Evolutionary conservation across 148 eudicot species (phyloP).

Genomic region (Vaccinium darrowii): DNA sequence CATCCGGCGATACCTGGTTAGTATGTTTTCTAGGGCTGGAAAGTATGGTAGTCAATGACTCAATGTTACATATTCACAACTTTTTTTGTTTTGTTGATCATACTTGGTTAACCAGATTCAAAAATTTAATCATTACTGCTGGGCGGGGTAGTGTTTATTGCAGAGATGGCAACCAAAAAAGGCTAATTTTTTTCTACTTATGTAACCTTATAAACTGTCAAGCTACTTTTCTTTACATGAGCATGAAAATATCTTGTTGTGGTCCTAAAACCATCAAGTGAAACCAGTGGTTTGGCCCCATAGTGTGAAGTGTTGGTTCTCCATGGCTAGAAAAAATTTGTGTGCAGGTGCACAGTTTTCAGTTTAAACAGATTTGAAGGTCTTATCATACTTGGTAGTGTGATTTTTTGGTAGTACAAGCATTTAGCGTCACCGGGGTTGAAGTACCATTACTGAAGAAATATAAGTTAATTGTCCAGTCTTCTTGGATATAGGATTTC

Average conservation of each 20-base stretch:
- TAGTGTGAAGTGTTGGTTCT: not conserved
- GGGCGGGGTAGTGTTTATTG: not conserved
- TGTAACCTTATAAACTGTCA: not conserved
- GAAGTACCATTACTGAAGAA: not conserved
- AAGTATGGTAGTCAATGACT: not conserved
- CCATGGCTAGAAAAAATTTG: not conserved
- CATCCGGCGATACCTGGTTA: slow-evolving; percentile 97
- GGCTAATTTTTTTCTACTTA: not conserved
- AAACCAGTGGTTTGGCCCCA: not conserved
- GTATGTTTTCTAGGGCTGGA: slow-evolving; percentile 21
- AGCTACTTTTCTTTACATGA: not conserved
- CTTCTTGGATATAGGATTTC: not conserved
- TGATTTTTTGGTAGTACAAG: not conserved
- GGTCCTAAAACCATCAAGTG: not conserved
- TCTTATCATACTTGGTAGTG: not conserved
- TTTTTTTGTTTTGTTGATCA: too few species aligned
- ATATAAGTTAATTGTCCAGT: not conserved
- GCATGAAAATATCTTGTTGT: not conserved
- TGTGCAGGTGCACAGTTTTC: not conserved
- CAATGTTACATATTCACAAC: not conserved
- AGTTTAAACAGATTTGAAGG: not conserved
- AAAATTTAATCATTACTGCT: not conserved
- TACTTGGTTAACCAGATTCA: slow-evolving; percentile 4
- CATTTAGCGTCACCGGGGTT: not conserved
- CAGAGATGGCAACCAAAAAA: not conserved